A percentile compares a stretch with the other conserved stretches of the same genome.
phyloP scores from a whole-genome alignment of 2,329 filamentous ascomycete genomes.

The Fusarium buharicum region DNA sequence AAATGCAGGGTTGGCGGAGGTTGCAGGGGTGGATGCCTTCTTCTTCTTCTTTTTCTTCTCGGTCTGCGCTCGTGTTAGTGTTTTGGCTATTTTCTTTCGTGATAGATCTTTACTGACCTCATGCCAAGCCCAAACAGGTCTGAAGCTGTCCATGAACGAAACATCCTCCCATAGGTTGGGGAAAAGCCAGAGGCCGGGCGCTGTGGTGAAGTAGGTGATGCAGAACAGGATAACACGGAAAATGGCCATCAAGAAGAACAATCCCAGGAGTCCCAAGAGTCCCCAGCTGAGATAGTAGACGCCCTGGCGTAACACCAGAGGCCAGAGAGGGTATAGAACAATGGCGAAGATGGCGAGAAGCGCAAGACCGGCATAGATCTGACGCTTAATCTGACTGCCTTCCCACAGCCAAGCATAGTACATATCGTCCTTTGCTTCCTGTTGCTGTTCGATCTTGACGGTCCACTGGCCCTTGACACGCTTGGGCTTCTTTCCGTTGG shows the following conservation, averaged over 20 bases:
- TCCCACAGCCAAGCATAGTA: constrained; percentile 99
- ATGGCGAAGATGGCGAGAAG: constrained; percentile 85
- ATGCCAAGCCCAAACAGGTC: constrained; percentile 97
- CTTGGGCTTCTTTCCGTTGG: constrained; percentile 77
- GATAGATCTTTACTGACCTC: constrained; percentile 69
- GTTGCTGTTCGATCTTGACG: constrained; percentile 94
- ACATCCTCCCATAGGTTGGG: constrained; percentile 99
- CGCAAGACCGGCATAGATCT: constrained; percentile 87
- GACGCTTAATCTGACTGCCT: constrained; percentile 91
- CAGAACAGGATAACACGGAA: constrained; percentile 95
- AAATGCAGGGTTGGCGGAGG: constrained; percentile 55
- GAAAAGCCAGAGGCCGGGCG: constrained; percentile 97
- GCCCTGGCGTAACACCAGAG: constrained; percentile 86
- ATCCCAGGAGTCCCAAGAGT: constrained; percentile 85
- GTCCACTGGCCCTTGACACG: constrained; percentile 96
- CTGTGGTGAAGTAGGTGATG: constrained; percentile 83
- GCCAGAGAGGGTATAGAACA: constrained; percentile 97
- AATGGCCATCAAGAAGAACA: constrained; percentile 98
- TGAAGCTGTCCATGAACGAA: constrained; percentile 97
- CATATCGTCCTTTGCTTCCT: constrained; percentile 85
- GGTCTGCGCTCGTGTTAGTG: constrained; percentile 45
- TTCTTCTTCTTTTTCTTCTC: constrained; percentile 66
- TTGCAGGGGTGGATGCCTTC: constrained; percentile 55
- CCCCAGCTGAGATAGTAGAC: constrained; percentile 98
- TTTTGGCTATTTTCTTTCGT: background rate